Evolutionary conservation across 2,329 filamentous ascomycete genomes (phyloP), one percentile per base, ranked within the genome.

Genomic region (Alternaria ventricosa): DNA sequence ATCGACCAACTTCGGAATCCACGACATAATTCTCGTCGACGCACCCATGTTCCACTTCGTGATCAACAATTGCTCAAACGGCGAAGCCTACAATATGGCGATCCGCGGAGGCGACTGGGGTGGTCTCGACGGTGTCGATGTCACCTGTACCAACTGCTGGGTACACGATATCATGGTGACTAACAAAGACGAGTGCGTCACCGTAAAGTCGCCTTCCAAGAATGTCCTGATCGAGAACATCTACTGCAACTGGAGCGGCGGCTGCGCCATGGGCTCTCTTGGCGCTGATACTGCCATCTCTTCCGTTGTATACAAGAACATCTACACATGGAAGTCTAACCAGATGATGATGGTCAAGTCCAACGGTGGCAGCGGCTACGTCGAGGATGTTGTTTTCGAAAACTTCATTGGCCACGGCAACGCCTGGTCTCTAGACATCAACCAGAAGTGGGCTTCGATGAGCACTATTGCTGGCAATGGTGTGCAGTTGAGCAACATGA

Each of bases 331-430:
- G 78, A 79, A 82, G n/a, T 85, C 84, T 10, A 89, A 89, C 80
- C 86, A 89, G 71, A 88, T 89, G 87, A 84, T 85, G 76, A 87
- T 88, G 86, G 84, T 89, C 80, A 89, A 89, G 76, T 85, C 83
- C 57, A 86, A 88, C 69, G 87, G 87, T 45, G 87, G 87, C 41
- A 82, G 74, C 60, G 87, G 87, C 22, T 82, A 78, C 3, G 83
- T 89, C 5, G 81, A 81, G 45, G 83, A 88, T 66, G 78, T 82
- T 13, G 70, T 82, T 2, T 82, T 89, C 44, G 83, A 86, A 69
- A 88, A 88, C 78, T 89, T 89, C 75, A 86, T 87, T 74, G 87
- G 87, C 43, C 86, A 87, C 74, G 78, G 80, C 61, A 89, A 89
- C 64, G 87, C 87, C 4, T 89, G 88, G 78, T 84, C 82, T 11